Base-by-base conservation (phyloP, 495 filamentous ascomycete genomes). In the Penicillium paxilli region DNA sequence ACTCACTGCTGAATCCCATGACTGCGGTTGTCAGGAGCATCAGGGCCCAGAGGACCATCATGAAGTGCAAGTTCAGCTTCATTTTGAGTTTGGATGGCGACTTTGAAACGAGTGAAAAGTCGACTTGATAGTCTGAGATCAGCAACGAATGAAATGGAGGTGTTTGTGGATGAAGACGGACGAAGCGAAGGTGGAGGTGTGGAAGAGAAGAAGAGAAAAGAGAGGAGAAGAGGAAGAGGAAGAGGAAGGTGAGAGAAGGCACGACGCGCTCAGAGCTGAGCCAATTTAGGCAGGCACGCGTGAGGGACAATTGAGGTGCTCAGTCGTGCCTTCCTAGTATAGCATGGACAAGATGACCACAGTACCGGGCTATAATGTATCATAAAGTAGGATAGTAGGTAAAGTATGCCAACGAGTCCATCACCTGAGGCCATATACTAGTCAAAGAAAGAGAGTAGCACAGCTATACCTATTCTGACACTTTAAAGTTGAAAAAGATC, bases 121-220 rank as follows among this genome's bases (percentile, higher is more conserved):
- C 12, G 21, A 16, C 1, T 21, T 40, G 22, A n/a, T 35, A 5
- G 9, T 22, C 16, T 25, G 47, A 56, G 24, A 19, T 38, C 35
- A 44, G 32, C 10, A 53, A 38, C 26, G 17, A 57, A 25, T 20
- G 26, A 52, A 49, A 16, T 38, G 14, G 16, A 38, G n/a, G 8
- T 16, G 35, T 6, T 32, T 10, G 16, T 38, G 4, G 35, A 19
- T 38, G 16, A 19, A 38, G 8, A n/a, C n/a, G 35, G n/a, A 7
- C 8, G 28, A 53, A 44, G 45, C 55, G 25, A 28, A 22, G 48
- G 35, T 23, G 35, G 11, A 44, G 26, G 24, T 37, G 32, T 52
- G 42, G 35, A 23, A 41, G 47, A 54, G 42, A 48, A 21, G 16
- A 19, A 24, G 23, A 55, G 53, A 48, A n/a, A n/a, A n/a, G 33